Base-by-base conservation (phyloP, 306 rosid species). In the Carpinus viminea region DNA sequence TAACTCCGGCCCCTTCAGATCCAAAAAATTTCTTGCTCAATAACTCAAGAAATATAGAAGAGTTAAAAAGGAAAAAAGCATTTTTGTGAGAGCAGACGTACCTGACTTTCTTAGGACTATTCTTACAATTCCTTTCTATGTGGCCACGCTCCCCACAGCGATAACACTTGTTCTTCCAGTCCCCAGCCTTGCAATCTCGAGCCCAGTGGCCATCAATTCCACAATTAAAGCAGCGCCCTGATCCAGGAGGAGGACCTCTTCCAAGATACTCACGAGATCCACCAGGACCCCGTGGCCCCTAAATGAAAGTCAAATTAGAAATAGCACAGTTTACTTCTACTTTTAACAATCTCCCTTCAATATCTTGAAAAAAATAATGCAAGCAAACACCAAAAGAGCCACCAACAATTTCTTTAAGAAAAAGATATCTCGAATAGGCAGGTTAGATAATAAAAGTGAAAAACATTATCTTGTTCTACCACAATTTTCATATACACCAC, bases 181-280 rank as follows among this genome's bases (percentile, higher is more conserved):
- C 97, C 28, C 97, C 97, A 72, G 97, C 94, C 66, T 90, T 90
- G 88, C 97, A 92, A 82, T 92, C 97, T 45, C 94, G 84, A 59
- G 94, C 97, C 97, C 97, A 92, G 45, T 92, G 97, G n/a, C 97
- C 97, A 81, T 92, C 97, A 76, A 92, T 74, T 57, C 97, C 97
- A 76, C 97, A 92, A 76, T 92, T 92, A 80, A 92, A 92, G 85
- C 97, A 92, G 68, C 97, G 97, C 7, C 97, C 97, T 79, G 97
- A 88, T 74, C 97, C 97, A 78, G 97, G 97, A 66, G 97, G 87
- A 46, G 97, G 94, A 43, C 97, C 94, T 75, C 97, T 84, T 26
- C 94, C 97, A 57, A 88, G 43, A 82, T 88, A 88, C 74, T 91
- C 94, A 17, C 94, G 90, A 50, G 97, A 92, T 18, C 72, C 72